Evolutionary conservation across 129 eudicot species (phyloP), one percentile per base, ranked within the genome.

Genomic region (Ambrosia trifida): DNA sequence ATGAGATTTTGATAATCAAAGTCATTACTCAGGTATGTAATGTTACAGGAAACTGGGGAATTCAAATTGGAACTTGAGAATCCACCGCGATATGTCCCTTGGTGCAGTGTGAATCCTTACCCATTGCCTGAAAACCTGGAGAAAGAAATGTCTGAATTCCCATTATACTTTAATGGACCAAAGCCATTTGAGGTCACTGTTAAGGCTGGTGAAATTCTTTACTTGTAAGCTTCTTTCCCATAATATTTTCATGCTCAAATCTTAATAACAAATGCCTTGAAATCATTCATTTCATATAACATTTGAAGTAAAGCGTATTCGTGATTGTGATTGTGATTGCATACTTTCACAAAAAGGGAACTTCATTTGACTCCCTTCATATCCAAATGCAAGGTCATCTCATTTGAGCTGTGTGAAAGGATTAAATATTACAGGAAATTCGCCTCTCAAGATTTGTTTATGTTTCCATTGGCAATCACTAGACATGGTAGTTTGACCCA

Each of bases 51-150:
- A 50, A 78, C 73, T 2, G 94, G 81, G 69, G 80, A 85, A 58
- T 90, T 85, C 41, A 47, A 61, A 7, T 67, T 94, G 83, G 85
- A 87, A 82, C 56, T 90, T 7, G 96, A 90, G 79, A 89, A 85
- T 82, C 96, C 99, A 3, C 61, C 30, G 32, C 84, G 86, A 46
- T 1, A 84, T 38, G 96, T 90, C 16, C 99, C 99, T 11, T 94
- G 99, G 99, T 87, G 96, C 81, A 94, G 99, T 78, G 96, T 90
- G 51, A 78, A 94, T 83, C 99, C 97, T 13, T 76, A 71, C 72
- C 96, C 96, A 46, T 82, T 80, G 8, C 66, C 77, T 2, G 76
- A 81, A 64, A 78, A 51, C 56, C 76, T 72, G 67, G 81, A 74
- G 70, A 84, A 59, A 38, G 96, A 84, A 66, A 75, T 76, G 68